Evolutionary conservation across 75 land plant genomes (phyloP), one percentile per base, ranked within the genome.

Genomic region (Pinus albicaulis): DNA sequence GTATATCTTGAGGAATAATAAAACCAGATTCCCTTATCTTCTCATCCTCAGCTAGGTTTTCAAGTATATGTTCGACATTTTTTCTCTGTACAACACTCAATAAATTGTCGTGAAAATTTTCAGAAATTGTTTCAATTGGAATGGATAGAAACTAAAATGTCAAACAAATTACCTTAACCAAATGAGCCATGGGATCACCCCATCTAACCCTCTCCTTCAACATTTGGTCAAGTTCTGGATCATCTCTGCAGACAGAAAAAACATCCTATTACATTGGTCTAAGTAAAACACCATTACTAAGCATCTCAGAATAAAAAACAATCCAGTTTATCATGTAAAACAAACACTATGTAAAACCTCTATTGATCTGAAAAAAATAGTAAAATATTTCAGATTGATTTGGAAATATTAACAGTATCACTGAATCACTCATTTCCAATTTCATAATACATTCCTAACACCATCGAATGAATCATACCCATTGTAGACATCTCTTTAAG

Each of bases 171-270:
- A 88, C 89, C 92, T 97, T 97, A 4, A 92, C 95, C 72, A 97
- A 80, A 81, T 97, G 99, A 19, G 99, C 99, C 99, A 97, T 95
- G 1, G 99, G 99, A 84, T 97, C 99, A 56, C 98, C 99, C 90
- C 92, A 97, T 55, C 99, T 89, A 24, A 92, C 20, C 77, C 87
- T 84, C 17, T 92, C 95, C 83, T 84, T 97, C 56, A 90, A 52
- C 73, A 86, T 75, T 65, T 76, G 89, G 61, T 97, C 99, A 59
- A 94, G 92, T 3, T 97, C 98, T 12, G 90, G 86, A 76, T 91
- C 93, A 86, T 88, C 91, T 72, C 93, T 91, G 74, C 60, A 80
- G 53, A 73, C 26, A 68, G 19, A 25, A n/a, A 68, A n/a, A 59
- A n/a, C 60, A 19, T 59, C 7, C 22, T 22, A 19, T 24, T 59